Conservation (phyloP, 805 yeast genomes). For the Suhomyces xylopsoci region DNA sequence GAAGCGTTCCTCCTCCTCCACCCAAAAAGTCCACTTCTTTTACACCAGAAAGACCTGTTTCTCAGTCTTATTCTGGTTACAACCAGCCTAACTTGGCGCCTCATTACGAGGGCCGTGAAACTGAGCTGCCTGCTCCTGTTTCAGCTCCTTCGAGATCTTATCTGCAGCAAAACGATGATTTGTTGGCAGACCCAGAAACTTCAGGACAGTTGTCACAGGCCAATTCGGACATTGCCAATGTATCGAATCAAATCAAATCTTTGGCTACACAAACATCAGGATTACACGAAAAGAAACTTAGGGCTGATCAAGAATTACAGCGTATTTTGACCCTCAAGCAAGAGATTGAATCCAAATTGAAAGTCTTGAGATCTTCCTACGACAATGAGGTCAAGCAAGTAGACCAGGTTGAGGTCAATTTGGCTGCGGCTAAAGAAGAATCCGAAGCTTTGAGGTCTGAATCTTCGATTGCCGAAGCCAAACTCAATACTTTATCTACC, state of each 20-base stretch:
- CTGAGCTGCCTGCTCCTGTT: not conserved
- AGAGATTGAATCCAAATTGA: conserved; percentile 70
- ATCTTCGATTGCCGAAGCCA: conserved; percentile 74
- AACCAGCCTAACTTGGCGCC: not conserved
- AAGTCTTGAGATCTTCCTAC: conserved; percentile 63
- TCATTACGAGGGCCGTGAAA: not conserved
- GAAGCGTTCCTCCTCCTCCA: conserved; percentile 46
- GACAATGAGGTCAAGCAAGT: conserved; percentile 78
- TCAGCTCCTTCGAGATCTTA: not conserved
- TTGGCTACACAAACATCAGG: conserved; percentile 70
- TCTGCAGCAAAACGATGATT: conserved; percentile 38
- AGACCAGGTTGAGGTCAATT: conserved; percentile 62
- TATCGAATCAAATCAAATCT: conserved; percentile 80
- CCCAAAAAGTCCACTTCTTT: conserved; percentile 11
- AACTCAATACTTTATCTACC: conserved; percentile 63
- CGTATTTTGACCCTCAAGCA: conserved; percentile 62
- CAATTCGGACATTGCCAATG: conserved; percentile 80
- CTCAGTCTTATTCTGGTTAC: conserved; percentile 6
- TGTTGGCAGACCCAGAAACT: conserved; percentile 58
- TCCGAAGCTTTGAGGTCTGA: conserved; percentile 69
- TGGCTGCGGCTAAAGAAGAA: conserved; percentile 61
- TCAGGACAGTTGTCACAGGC: conserved; percentile 72
- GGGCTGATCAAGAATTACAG: conserved; percentile 76
- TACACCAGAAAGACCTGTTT: conserved; percentile 13
- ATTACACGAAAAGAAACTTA: conserved; percentile 64